Evolutionary conservation across 2,329 filamentous ascomycete genomes (phyloP).

Genomic region (Pseudocercospora pini-densiflorae): DNA sequence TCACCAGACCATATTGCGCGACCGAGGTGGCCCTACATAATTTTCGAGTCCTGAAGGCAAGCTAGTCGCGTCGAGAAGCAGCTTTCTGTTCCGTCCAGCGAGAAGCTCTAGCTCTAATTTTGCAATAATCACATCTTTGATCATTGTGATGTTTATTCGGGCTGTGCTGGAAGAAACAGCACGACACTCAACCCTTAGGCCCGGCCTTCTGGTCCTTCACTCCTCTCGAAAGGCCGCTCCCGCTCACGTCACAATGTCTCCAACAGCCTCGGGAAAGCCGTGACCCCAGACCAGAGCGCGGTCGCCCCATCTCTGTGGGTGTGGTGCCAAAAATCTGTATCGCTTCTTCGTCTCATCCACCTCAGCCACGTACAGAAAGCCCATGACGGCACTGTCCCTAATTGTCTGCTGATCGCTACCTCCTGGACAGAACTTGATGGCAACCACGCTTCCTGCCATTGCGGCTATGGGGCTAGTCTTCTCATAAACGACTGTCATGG

Average conservation of each 20-base stretch:
- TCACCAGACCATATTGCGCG: too few relatives aligned
- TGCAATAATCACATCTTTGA: not conserved
- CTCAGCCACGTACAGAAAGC: slow-evolving; percentile 90
- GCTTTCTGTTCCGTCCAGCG: too few relatives aligned
- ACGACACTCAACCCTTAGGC: not conserved
- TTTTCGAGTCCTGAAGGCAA: too few relatives aligned
- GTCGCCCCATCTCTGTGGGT: slow-evolving; percentile 79
- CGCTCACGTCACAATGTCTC: not conserved
- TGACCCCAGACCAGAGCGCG: slow-evolving; percentile 78
- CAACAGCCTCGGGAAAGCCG: slow-evolving; percentile 77
- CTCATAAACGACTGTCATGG: slow-evolving; percentile 30
- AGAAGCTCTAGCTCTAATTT: too few relatives aligned
- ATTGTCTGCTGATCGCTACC: slow-evolving; percentile 74
- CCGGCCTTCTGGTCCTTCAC: not conserved
- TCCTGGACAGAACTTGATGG: slow-evolving; percentile 73
- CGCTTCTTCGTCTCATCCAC: slow-evolving; percentile 84
- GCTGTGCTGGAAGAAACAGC: not conserved
- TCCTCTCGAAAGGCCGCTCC: not conserved
- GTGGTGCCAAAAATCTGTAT: slow-evolving; percentile 80
- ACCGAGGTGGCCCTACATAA: too few relatives aligned
- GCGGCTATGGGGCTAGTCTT: slow-evolving; percentile 67
- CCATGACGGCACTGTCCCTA: slow-evolving; percentile 81
- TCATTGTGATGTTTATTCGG: not conserved
- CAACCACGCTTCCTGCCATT: slow-evolving; percentile 81
- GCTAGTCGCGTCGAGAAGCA: too few relatives aligned